These are phyloP conservation scores for Thinopyrum elongatum DNA, from an alignment of 176 grass and related monocot species.

Conservation along the genomic window DNA sequence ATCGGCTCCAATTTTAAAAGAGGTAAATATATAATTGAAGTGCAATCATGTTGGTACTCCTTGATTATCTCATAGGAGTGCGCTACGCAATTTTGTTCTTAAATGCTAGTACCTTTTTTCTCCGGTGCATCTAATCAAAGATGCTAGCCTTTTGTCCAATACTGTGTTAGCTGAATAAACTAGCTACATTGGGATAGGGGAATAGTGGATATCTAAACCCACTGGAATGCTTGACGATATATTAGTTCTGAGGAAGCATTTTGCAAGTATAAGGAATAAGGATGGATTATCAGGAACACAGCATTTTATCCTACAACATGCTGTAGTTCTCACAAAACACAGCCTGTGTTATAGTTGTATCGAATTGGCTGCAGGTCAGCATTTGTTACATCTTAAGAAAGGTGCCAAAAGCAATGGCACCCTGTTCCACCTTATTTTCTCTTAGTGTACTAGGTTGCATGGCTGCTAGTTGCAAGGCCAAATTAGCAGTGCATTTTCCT, in stretches of 20 bases:
- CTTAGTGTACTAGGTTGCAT: conserved; percentile 10
- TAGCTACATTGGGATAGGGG: conserved; percentile 6
- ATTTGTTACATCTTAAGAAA: neutral
- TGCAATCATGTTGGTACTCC: neutral
- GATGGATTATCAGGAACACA: conserved; percentile 18
- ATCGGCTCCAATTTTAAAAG: conserved; percentile 80
- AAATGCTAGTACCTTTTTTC: neutral
- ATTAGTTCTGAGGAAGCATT: neutral
- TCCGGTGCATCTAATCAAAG: neutral
- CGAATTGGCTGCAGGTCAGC: neutral
- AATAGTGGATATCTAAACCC: conserved; percentile 1
- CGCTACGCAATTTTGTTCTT: neutral
- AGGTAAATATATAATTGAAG: conserved; percentile 61
- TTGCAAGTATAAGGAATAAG: neutral
- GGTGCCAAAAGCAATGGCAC: conserved; percentile 6
- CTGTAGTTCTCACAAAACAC: neutral
- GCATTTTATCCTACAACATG: neutral
- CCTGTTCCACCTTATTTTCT: neutral
- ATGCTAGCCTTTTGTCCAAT: neutral
- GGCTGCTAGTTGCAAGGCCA: conserved; percentile 9
- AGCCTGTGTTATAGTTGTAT: neutral
- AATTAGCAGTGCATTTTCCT: conserved; percentile 11
- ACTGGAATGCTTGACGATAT: conserved; percentile 5
- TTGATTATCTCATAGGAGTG: conserved; percentile 16
- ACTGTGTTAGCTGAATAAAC: neutral